Evolutionary conservation across 169 alveolate species (phyloP).

Genomic region (Plasmodium inui): DNA sequence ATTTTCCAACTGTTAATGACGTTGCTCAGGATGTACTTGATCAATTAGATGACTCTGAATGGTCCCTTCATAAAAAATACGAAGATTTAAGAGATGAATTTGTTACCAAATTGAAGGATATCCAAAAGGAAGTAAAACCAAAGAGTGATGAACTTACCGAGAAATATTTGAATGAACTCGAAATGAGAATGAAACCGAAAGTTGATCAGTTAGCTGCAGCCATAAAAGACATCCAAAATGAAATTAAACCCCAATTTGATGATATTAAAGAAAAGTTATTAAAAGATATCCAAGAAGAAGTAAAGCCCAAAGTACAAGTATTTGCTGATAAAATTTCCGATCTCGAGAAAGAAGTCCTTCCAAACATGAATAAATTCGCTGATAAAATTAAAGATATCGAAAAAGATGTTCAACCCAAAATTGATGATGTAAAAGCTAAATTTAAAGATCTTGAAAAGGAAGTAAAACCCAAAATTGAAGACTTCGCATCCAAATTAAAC

Average conservation of each 20-base stretch:
- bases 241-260: conserved; percentile 9
- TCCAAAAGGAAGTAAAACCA: conserved; percentile 19
- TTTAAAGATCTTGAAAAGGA: conserved; percentile 10
- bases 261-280: conserved; percentile 1
- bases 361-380: conserved; percentile 4
- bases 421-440: not conserved
- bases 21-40: conserved; percentile 11
- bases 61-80: conserved; percentile 10
- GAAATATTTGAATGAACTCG: conserved; percentile 12
- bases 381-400: conserved; percentile 15
- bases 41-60: conserved; percentile 14
- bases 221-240: not conserved
- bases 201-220: conserved; percentile 9
- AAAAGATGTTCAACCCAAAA: conserved; percentile 1
- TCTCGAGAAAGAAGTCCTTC: conserved; percentile 13
- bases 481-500: not conserved
- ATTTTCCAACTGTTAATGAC: conserved; percentile 10
- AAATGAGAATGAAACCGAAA: conserved; percentile 11
- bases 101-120: not conserved
- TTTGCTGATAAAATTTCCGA: not conserved
- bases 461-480: not conserved
- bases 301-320: not conserved
- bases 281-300: conserved; percentile 17
- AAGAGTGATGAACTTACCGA: conserved; percentile 1
- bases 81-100: conserved; percentile 18